Percentiles rank a stretch among this genome's conserved stretches.
Evolutionary conservation across 2,329 filamentous ascomycete genomes (phyloP).

Genomic region (Esteya vermicola): DNA sequence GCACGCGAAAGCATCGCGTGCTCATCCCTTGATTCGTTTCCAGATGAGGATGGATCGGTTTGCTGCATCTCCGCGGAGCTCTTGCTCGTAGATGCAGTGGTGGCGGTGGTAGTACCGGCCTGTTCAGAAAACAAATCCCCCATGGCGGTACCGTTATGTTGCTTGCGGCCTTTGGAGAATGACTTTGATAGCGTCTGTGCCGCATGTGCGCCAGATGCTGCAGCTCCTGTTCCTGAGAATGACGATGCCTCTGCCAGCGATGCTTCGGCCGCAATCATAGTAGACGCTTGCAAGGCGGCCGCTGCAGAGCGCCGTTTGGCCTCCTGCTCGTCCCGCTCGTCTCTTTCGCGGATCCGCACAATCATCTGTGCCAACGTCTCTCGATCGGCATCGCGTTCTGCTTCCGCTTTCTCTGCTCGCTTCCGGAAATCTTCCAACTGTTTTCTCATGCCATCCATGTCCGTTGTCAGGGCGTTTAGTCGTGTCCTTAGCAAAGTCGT

Average conservation of each 20-base stretch:
- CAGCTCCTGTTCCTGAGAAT: background rate
- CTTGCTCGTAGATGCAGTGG: too few relatives aligned
- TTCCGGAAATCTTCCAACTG: conserved; percentile 67
- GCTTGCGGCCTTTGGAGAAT: too few relatives aligned
- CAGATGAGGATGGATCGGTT: too few relatives aligned
- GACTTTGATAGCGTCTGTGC: too few relatives aligned
- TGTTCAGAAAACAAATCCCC: too few relatives aligned
- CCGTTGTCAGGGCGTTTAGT: conserved; percentile 60
- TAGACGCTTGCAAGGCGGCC: conserved; percentile 15
- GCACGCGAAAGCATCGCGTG: conserved; percentile 30
- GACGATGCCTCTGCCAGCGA: background rate
- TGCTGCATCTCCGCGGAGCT: too few relatives aligned
- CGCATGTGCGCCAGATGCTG: too few relatives aligned
- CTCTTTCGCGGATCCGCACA: conserved; percentile 53
- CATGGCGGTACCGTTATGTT: too few relatives aligned
- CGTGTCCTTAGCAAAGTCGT: conserved; percentile 42
- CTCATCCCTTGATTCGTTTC: too few relatives aligned
- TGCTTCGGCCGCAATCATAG: background rate
- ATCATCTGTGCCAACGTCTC: conserved; percentile 81
- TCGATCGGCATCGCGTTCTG: conserved; percentile 56
- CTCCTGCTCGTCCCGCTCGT: conserved; percentile 41
- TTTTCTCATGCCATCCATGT: conserved; percentile 68
- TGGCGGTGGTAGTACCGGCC: too few relatives aligned
- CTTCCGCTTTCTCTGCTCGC: conserved; percentile 68
- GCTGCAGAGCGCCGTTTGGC: conserved; percentile 23